Evolutionary conservation across 768 basidiomycete genomes (phyloP).

Genomic region (Agaricus sinodeliciosus): DNA sequence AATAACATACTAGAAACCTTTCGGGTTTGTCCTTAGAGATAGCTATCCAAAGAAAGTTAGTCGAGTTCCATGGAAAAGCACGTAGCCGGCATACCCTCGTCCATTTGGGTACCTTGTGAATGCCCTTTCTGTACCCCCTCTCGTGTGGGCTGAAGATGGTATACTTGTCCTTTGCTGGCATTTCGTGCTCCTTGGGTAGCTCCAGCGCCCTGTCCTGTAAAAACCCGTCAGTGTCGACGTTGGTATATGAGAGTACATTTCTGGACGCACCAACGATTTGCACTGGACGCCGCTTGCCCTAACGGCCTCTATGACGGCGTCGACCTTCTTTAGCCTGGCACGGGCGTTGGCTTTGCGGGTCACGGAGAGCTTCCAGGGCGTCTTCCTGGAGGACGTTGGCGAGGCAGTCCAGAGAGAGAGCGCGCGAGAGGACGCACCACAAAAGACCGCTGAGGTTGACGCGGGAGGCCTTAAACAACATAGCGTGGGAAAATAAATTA

Average conservation of each 20-base stretch:
- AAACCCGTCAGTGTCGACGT: neutral
- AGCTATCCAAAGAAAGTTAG: constrained; percentile 38
- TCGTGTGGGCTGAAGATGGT: constrained; percentile 73
- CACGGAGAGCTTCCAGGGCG: constrained; percentile 85
- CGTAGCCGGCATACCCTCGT: constrained; percentile 60
- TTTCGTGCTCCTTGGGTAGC: constrained; percentile 90
- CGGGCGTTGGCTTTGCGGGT: constrained; percentile 93
- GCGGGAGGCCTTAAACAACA: constrained; percentile 79
- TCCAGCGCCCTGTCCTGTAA: constrained; percentile 63
- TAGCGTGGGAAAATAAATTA: constrained; percentile 19
- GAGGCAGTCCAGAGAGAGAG: neutral
- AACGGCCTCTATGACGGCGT: constrained; percentile 88
- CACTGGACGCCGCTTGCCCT: constrained; percentile 76
- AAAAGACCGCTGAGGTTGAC: constrained; percentile 72
- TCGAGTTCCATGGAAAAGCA: neutral
- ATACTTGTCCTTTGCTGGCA: constrained; percentile 92
- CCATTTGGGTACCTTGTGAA: constrained; percentile 98
- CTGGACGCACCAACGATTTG: constrained; percentile 57
- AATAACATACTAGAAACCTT: constrained; percentile 63
- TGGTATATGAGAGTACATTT: neutral
- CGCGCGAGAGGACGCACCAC: constrained; percentile 50
- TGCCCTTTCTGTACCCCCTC: constrained; percentile 83
- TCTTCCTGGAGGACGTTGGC: constrained; percentile 58
- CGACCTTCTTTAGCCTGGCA: constrained; percentile 84
- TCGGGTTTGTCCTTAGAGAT: constrained; percentile 82